Evolutionary conservation across 805 yeast species (phyloP).

Genomic region (Komagataella pseudopastoris): DNA sequence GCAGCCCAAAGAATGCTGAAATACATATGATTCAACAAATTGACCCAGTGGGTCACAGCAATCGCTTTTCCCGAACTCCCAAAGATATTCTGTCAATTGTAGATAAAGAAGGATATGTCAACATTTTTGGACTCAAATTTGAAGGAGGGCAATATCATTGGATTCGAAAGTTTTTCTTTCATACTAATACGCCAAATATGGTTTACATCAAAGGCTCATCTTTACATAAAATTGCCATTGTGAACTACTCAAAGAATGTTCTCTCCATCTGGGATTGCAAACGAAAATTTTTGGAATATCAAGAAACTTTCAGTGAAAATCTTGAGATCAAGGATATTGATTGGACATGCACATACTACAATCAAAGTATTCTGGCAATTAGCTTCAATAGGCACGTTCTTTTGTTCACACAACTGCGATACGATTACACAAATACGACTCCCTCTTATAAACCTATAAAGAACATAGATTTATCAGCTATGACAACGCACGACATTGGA

Average conservation of each 20-base stretch:
- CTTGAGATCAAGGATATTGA: conserved; percentile 55
- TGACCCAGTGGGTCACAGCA: conserved; percentile 47
- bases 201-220: conserved; percentile 60
- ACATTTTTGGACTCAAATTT: conserved; percentile 30
- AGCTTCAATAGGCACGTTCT: conserved; percentile 57
- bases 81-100: conserved; percentile 46
- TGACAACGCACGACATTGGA: conserved; percentile 73
- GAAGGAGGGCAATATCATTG: conserved; percentile 26
- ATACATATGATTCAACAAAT: conserved; percentile 38
- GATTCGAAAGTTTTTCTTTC: conserved; percentile 33
- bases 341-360: conserved; percentile 65
- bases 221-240: conserved; percentile 60
- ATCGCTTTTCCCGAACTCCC: conserved; percentile 5
- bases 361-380: conserved; percentile 65
- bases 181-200: conserved; percentile 42
- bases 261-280: conserved; percentile 74
- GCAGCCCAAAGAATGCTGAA: conserved; percentile 1
- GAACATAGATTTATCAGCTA: conserved; percentile 52
- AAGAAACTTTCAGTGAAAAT: conserved; percentile 22
- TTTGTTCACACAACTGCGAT: conserved; percentile 70
- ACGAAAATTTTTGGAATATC: conserved; percentile 53
- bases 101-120: conserved; percentile 33
- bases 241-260: conserved; percentile 34
- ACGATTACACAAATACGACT: conserved; percentile 72
- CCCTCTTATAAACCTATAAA: conserved; percentile 73